Base-by-base conservation (phyloP, 1,284 basidiomycete species). In the Ustilago tritici region DNA sequence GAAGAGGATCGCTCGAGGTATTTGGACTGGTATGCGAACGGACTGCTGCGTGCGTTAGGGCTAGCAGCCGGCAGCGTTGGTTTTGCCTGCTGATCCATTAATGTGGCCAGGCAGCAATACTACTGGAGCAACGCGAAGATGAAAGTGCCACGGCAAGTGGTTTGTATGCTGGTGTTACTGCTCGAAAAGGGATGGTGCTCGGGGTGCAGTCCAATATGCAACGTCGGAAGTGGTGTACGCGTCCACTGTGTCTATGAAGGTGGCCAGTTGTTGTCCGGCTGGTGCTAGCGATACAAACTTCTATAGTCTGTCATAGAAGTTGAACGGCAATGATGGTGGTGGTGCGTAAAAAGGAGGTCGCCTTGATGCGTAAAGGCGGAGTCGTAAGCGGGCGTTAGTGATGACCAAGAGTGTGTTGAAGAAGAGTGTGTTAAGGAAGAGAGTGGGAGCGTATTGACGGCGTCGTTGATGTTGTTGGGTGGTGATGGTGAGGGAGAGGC, bases 1-100 rank as follows among this genome's bases (percentile, higher is more conserved):
- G 82, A 84, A 8, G 68, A 35, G 55, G 80, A 82, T 17, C 82
- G 76, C 31, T 84, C 82, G 59, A 84, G 73, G 61, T 82, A 76
- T 35, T 80, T 82, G 57, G 75, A 71, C 64, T 84, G 82, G 56
- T 84, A 84, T 2, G 80, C 80, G 55, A 84, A 84, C 7, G 82
- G 81, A 34, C 68, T 79, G 46, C 49, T 56, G 43, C 81, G 76
- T 1, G 80, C 78, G 28, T 69, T 75, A 34, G 79, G 64, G 67
- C 70, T 75, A 15, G 80, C 78, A 38, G 80, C 75, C 4, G 77
- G 75, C 32, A 71, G 54, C 55, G 65, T 55, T 11, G 76, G 59
- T 28, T 78, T 78, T 17, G 70, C 38, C 31, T 73, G 76, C 40
- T 78, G 76, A 46, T 78, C 76, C 70, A 78, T 74, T 70, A 78